Evolutionary conservation across 106 monocot species (phyloP).

Genomic region (Allium cepa): DNA sequence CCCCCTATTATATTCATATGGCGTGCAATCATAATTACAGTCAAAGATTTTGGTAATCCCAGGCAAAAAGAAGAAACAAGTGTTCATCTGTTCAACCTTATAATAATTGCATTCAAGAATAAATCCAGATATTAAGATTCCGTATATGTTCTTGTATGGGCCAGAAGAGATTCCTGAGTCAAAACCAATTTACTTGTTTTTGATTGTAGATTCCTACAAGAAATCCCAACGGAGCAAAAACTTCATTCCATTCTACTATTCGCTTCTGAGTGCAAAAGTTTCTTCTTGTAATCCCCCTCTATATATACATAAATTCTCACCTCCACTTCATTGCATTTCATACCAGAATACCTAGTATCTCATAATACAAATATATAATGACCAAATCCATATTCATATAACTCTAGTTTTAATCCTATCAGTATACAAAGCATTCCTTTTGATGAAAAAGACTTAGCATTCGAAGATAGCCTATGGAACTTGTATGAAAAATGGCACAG

Average conservation of each 20-base stretch:
- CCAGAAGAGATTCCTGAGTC: too few species aligned
- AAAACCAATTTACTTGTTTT: too few species aligned
- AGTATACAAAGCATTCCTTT: conserved; percentile 16
- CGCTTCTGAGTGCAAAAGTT: conserved; percentile 10
- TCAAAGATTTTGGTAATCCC: too few species aligned
- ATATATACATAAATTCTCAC: background rate
- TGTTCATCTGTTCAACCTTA: too few species aligned
- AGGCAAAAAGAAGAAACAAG: too few species aligned
- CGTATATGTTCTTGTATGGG: too few species aligned
- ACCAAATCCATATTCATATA: background rate
- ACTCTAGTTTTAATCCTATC: background rate
- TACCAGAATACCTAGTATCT: background rate
- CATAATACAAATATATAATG: background rate
- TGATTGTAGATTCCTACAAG: conserved; percentile 1
- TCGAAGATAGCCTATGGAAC: conserved; percentile 51
- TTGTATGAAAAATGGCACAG: conserved; percentile 52
- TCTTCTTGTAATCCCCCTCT: background rate
- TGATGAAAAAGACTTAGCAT: conserved; percentile 39
- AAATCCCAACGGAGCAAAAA: too few species aligned
- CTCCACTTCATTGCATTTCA: background rate
- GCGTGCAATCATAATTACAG: too few species aligned
- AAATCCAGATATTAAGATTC: too few species aligned
- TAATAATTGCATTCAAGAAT: too few species aligned
- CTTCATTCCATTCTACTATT: background rate
- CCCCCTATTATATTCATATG: too few species aligned